Percentiles rank a stretch among this genome's conserved stretches.
phyloP scores from a whole-genome alignment of 2,329 filamentous ascomycete genomes.

The Ilyonectria robusta region DNA sequence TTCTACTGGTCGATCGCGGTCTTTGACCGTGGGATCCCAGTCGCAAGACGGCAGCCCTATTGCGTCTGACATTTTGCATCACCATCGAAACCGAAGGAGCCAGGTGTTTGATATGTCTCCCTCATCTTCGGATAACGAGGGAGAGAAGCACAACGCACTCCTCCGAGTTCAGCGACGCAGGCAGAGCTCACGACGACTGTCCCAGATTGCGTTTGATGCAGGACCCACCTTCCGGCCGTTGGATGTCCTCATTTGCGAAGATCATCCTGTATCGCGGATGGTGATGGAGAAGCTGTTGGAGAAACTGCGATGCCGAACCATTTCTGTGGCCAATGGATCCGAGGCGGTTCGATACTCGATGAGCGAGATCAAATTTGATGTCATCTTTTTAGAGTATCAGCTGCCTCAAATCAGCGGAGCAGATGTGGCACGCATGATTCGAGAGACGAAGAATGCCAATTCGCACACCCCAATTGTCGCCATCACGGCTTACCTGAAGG shows the following conservation, averaged over 20 bases:
- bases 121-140: slow-evolving; percentile 97
- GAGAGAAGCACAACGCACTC: slow-evolving; percentile 89
- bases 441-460: slow-evolving; percentile 96
- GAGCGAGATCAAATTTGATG: slow-evolving; percentile 98
- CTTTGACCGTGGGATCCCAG: slow-evolving; percentile 93
- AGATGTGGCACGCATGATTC: slow-evolving; percentile 97
- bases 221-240: slow-evolving; percentile 90
- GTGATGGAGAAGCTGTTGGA: slow-evolving; percentile 99
- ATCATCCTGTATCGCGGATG: slow-evolving; percentile 95
- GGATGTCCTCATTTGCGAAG: slow-evolving; percentile 96
- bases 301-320: slow-evolving; percentile 93
- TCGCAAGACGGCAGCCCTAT: slow-evolving; percentile 92
- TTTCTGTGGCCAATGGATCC: slow-evolving; percentile 89
- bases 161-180: slow-evolving; percentile 92
- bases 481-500: slow-evolving; percentile 98
- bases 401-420: slow-evolving; percentile 94
- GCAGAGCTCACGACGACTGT: slow-evolving; percentile 95
- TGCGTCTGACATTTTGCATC: slow-evolving; percentile 76
- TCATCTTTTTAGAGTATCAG: slow-evolving; percentile 98
- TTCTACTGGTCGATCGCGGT: slow-evolving; percentile 81
- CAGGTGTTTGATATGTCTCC: slow-evolving; percentile 97
- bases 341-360: slow-evolving; percentile 95
- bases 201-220: slow-evolving; percentile 88
- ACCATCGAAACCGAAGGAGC: slow-evolving; percentile 91
- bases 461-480: slow-evolving; percentile 95